phyloP scores from a whole-genome alignment of 2,329 filamentous ascomycete genomes.

The Colletotrichum spaethianum region DNA sequence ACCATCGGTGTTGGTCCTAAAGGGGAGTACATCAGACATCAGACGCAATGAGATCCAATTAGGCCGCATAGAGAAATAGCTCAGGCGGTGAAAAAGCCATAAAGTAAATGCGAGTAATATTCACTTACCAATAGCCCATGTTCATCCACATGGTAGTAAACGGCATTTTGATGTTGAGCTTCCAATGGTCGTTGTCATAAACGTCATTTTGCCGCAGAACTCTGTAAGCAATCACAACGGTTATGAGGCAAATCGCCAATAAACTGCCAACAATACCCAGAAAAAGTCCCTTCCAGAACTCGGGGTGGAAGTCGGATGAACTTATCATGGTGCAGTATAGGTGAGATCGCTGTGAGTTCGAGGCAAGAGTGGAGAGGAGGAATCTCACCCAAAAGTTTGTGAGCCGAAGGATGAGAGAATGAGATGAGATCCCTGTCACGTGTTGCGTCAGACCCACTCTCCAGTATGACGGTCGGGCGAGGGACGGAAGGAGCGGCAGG shows the following conservation, averaged over 20 bases:
- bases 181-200: slow-evolving; percentile 69
- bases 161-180: slow-evolving; percentile 65
- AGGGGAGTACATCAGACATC: not conserved
- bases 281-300: slow-evolving; percentile 5
- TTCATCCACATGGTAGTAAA: slow-evolving; percentile 74
- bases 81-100: not conserved
- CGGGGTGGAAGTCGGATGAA: not conserved
- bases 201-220: slow-evolving; percentile 48
- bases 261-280: slow-evolving; percentile 43
- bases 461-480: not conserved
- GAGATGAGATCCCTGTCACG: slow-evolving; percentile 2
- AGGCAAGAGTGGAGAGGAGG: not conserved
- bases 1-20: slow-evolving; percentile 49
- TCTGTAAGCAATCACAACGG: slow-evolving; percentile 37
- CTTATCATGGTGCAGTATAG: not conserved
- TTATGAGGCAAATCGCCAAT: slow-evolving; percentile 41
- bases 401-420: not conserved
- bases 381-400: not conserved
- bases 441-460: not conserved
- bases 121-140: slow-evolving; percentile 70
- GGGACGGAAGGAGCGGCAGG: not conserved
- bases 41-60: not conserved
- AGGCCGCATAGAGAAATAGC: not conserved
- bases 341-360: not conserved
- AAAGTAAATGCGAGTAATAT: not conserved